phyloP scores from a whole-genome alignment of 2,329 filamentous ascomycete species.

The Teratosphaeria destructans region DNA sequence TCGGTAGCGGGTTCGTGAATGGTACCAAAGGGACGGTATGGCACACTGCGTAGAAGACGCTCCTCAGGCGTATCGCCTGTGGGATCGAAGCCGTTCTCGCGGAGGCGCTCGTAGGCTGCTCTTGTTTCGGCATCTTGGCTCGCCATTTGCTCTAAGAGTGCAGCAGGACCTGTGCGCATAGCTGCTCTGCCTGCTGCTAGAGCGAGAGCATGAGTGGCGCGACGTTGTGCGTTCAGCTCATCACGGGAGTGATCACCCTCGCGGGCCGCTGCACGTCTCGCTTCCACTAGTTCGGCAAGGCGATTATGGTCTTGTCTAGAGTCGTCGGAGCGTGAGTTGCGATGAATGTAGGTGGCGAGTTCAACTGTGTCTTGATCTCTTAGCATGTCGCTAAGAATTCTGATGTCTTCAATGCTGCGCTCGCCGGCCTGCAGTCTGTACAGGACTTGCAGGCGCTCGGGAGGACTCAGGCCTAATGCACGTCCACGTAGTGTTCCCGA shows the following conservation, averaged over 20 bases:
- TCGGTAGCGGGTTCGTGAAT: slow-evolving; percentile 7
- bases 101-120: slow-evolving; percentile 17
- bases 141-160: slow-evolving; percentile 16
- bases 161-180: slow-evolving; percentile 14
- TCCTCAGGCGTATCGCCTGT: not conserved
- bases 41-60: slow-evolving; percentile 2
- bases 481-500: slow-evolving; percentile 14
- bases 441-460: slow-evolving; percentile 18
- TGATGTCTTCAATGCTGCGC: slow-evolving; percentile 12
- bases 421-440: slow-evolving; percentile 19
- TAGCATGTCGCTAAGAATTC: slow-evolving; percentile 15
- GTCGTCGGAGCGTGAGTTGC: not conserved
- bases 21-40: slow-evolving; percentile 9
- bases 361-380: slow-evolving; percentile 8
- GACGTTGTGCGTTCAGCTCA: slow-evolving; percentile 19
- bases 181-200: slow-evolving; percentile 18
- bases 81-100: slow-evolving; percentile 7
- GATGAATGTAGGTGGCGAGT: slow-evolving; percentile 10
- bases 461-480: slow-evolving; percentile 10
- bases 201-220: slow-evolving; percentile 15
- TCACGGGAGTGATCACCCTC: slow-evolving; percentile 19
- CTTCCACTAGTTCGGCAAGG: slow-evolving; percentile 3
- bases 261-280: slow-evolving; percentile 13
- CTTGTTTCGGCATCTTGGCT: slow-evolving; percentile 17
- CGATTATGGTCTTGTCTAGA: not conserved